Evolutionary conservation across 169 alveolate species (phyloP), one percentile per base, ranked within the genome.

Genomic region (Toxoplasma gondii): DNA sequence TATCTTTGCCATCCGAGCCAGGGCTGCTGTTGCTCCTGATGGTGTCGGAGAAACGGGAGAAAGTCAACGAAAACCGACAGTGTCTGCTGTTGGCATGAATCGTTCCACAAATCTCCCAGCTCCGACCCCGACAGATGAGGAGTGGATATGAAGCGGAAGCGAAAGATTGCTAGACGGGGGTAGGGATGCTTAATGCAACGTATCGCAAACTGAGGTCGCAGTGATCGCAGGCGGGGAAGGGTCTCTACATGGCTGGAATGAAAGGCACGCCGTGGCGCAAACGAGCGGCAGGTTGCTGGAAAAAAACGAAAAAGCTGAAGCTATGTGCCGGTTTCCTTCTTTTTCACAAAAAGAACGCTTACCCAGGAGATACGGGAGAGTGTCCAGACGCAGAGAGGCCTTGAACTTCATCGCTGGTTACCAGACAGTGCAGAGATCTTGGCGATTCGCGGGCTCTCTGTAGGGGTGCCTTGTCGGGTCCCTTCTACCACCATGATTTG

Each of bases 361-460:
- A 88, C 92, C 84, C 36, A 88, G 38, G 64, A 88, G 92, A 27
- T 38, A 38, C 16, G 83, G 92, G 43, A 88, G 39, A 10, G 92
- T 54, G 24, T 88, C 92, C 43, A 88, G 54, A 39, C 92, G 92
- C 54, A 88, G 84, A 88, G 92, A 88, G 0, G 92, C 92, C 38
- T 54, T 88, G 64, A 88, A 88, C 92, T 64, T 53, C 92, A 88
- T 88, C 22, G 84, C 9, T 49, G 41, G 58, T 49, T 12, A 64
- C 74, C 74, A 27, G n/a, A 4, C 74, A 16, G 74, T 64, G n/a
- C 5, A 31, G 74, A 64, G 74, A 22, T 64, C 31, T 64, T 64
- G 74, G 22, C 74, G n/a, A 16, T 27, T 64, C 74, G 74, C 4
- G 74, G 34, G 74, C 74, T 27, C n/a, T 27, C 74, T 64, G 74